phyloP scores from a whole-genome alignment of 805 yeast genomes.

The Groenewaldozyma salmanticensis region DNA sequence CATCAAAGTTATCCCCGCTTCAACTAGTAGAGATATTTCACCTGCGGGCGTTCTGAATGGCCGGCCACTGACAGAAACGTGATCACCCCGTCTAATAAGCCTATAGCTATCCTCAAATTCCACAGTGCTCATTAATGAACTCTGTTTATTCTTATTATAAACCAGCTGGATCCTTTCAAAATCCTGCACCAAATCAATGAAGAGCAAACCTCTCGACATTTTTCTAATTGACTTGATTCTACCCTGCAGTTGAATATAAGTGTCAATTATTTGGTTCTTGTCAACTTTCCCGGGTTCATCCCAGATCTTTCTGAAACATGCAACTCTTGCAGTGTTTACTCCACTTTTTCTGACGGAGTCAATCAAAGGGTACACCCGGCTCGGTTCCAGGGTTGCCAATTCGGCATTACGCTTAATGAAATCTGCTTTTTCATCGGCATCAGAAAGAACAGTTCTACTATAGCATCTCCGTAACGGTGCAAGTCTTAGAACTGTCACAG shows the following conservation, averaged over 20 bases:
- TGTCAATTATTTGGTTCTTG: neutral
- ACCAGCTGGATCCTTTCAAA: slow-evolving; percentile 49
- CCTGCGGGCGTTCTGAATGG: slow-evolving; percentile 74
- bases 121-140: slow-evolving; percentile 26
- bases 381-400: slow-evolving; percentile 2
- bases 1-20: slow-evolving; percentile 40
- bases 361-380: slow-evolving; percentile 15
- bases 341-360: neutral
- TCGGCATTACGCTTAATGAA: slow-evolving; percentile 5
- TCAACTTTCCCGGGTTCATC: neutral
- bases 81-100: slow-evolving; percentile 61
- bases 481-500: too few species aligned
- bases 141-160: slow-evolving; percentile 42
- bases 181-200: slow-evolving; percentile 62
- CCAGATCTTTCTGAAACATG: neutral
- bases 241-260: slow-evolving; percentile 37
- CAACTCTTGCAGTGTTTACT: slow-evolving; percentile 8
- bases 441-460: too few species aligned
- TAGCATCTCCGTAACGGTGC: too few species aligned
- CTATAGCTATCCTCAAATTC: slow-evolving; percentile 32
- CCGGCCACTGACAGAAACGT: slow-evolving; percentile 50
- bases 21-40: slow-evolving; percentile 61
- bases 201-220: slow-evolving; percentile 60
- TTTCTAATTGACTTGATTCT: slow-evolving; percentile 47
- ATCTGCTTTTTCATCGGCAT: too few species aligned